Base-by-base conservation (phyloP, 83 land plant species). In the Diphasiastrum complanatum region DNA sequence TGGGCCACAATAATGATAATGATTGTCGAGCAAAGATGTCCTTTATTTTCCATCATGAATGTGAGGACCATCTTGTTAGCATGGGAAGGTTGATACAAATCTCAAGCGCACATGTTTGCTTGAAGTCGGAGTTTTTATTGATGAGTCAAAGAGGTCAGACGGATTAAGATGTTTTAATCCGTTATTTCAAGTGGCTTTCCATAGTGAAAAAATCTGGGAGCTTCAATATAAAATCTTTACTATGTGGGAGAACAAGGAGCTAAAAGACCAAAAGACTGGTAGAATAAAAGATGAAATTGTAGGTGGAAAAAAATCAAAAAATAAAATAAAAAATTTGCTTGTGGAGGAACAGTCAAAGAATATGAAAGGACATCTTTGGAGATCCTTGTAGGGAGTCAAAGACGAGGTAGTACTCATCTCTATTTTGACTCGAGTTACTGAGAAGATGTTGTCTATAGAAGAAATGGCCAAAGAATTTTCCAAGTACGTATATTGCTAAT, bases 11-110 rank as follows among this genome's bases (percentile, higher is more conserved):
- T 49, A 49, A 49, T 49, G 51, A 49, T 18, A 49, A 8, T 49
- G n/a, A 49, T 49, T 49, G 23, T 49, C 6, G 51, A 18, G n/a
- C n/a, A 24, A 49, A 49, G 51, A 49, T 49, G 6, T 49, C 51
- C 5, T 49, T 24, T 18, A 49, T 49, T 8, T 18, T 18, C 6
- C 51, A 49, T 18, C 18, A 49, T 49, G 51, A 49, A n/a, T n/a
- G n/a, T n/a, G n/a, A n/a, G n/a, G n/a, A n/a, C n/a, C n/a, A n/a
- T n/a, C n/a, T n/a, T n/a, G n/a, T n/a, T n/a, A n/a, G n/a, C n/a
- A n/a, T n/a, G n/a, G 23, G 19, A 49, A 49, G 19, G 5, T 8
- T 49, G 5, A 49, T 24, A 6, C 19, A 18, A 24, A 18, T 24
- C 51, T 49, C 23, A 18, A 8, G 5, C 5, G 51, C n/a, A 5